Percentiles rank a stretch among this genome's conserved stretches.
Conservation (phyloP, 768 basidiomycete genomes). For the Lentinula raphanica region DNA sequence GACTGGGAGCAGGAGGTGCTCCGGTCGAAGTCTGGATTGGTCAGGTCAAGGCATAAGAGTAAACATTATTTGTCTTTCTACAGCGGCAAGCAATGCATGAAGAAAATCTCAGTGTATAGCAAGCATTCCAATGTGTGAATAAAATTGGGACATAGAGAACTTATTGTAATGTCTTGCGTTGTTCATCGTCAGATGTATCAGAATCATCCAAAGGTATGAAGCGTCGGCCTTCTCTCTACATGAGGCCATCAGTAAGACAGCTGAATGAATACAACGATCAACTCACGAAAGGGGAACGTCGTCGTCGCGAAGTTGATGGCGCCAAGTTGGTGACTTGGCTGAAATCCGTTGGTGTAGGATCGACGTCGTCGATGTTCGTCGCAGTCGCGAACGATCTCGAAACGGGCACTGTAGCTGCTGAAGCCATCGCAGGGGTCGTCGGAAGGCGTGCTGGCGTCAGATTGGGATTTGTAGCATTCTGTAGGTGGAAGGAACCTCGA, state of each 20-base stretch:
- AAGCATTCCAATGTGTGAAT: neutral
- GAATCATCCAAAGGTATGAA: slow-evolving; percentile 8
- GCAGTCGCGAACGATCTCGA: neutral
- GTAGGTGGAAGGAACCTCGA: neutral
- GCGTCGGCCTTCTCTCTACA: slow-evolving; percentile 6
- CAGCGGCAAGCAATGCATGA: too few relatives aligned
- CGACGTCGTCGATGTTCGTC: neutral
- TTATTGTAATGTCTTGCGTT: neutral
- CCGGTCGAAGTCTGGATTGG: slow-evolving; percentile 73
- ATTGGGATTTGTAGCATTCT: neutral
- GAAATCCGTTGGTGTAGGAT: too few relatives aligned
- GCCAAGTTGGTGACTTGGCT: neutral
- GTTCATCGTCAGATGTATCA: slow-evolving; percentile 6
- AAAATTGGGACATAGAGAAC: neutral
- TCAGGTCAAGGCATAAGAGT: neutral
- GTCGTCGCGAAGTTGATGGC: neutral
- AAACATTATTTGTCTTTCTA: neutral
- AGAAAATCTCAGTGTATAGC: neutral
- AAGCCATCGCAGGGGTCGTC: neutral
- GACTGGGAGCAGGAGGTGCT: slow-evolving; percentile 54
- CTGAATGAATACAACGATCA: too few relatives aligned
- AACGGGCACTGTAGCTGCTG: neutral
- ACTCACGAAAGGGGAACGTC: slow-evolving; percentile 7
- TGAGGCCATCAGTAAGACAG: too few relatives aligned
- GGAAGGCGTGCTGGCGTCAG: too few relatives aligned